These are phyloP conservation scores for Verticillium tricorpus DNA, from an alignment of 2,329 filamentous ascomycete species.

Conservation along the genomic window DNA sequence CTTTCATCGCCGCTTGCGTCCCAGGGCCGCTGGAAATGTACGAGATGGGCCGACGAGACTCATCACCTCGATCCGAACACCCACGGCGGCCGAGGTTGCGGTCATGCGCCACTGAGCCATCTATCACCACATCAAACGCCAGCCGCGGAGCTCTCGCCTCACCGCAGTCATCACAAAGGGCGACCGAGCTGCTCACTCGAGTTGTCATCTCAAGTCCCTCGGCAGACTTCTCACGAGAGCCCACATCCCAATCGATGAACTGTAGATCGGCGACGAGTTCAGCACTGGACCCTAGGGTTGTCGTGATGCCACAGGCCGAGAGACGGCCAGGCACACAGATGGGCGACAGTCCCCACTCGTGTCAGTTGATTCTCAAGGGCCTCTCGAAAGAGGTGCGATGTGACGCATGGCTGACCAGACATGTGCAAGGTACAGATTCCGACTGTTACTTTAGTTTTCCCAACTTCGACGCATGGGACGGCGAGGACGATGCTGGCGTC, in stretches of 20 bases:
- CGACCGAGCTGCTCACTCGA: conserved; percentile 50
- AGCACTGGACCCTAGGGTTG: conserved; percentile 29
- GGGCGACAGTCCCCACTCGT: conserved; percentile 4
- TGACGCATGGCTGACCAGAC: neutral
- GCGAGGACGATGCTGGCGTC: conserved; percentile 8
- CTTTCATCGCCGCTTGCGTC: neutral
- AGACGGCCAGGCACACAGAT: conserved; percentile 3
- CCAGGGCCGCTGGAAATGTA: neutral
- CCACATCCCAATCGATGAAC: conserved; percentile 22
- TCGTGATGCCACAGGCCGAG: conserved; percentile 19
- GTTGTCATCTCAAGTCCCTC: conserved; percentile 40
- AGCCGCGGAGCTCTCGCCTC: conserved; percentile 46
- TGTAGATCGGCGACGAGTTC: conserved; percentile 27
- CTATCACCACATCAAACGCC: conserved; percentile 51
- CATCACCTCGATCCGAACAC: conserved; percentile 31
- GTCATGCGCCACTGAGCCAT: conserved; percentile 52
- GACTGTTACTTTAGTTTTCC: conserved; percentile 68
- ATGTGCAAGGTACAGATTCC: conserved; percentile 11
- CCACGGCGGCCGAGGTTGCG: conserved; percentile 48
- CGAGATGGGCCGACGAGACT: conserved; percentile 23
- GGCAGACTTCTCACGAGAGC: conserved; percentile 9
- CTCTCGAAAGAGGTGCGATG: neutral
- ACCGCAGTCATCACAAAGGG: conserved; percentile 43
- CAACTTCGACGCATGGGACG: conserved; percentile 65
- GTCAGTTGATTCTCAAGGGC: conserved; percentile 3